A percentile compares a stretch with the other conserved stretches of the same genome.
Conservation (phyloP, 176 grass and related monocot species). For the Ananas comosus region DNA sequence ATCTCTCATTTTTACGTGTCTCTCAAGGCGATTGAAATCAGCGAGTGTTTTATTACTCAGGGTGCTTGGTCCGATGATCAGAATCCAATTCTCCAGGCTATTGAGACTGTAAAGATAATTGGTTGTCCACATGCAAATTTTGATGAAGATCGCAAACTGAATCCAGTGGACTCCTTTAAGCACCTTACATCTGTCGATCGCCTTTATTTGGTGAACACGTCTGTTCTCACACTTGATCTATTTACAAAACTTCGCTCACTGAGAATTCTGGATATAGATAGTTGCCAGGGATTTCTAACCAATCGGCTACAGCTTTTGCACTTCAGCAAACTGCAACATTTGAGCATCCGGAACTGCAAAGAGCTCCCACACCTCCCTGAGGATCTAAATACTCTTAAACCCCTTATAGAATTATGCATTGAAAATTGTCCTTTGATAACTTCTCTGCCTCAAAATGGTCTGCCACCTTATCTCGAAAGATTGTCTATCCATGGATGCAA, state of each 20-base stretch:
- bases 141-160: background rate
- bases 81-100: slow-evolving; percentile 28
- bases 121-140: slow-evolving; percentile 21
- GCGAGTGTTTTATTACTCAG: slow-evolving; percentile 30
- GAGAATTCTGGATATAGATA: slow-evolving; percentile 27
- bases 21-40: slow-evolving; percentile 23
- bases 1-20: slow-evolving; percentile 34
- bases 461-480: slow-evolving; percentile 6
- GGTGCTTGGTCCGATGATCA: slow-evolving; percentile 25
- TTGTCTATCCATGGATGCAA: slow-evolving; percentile 6
- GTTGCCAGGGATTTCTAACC: slow-evolving; percentile 13
- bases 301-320: slow-evolving; percentile 6
- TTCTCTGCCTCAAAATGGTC: slow-evolving; percentile 14
- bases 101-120: slow-evolving; percentile 28
- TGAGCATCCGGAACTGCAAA: slow-evolving; percentile 26
- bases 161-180: slow-evolving; percentile 15
- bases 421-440: slow-evolving; percentile 28
- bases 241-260: slow-evolving; percentile 33
- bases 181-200: slow-evolving; percentile 18
- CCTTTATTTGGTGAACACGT: slow-evolving; percentile 26
- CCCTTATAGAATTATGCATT: slow-evolving; percentile 28
- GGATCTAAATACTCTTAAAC: slow-evolving; percentile 16
- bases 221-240: slow-evolving; percentile 22
- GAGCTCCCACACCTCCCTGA: slow-evolving; percentile 21
- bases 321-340: slow-evolving; percentile 19